phyloP scores from a whole-genome alignment of 805 yeast species.

The Hagleromyces aurorensis region DNA sequence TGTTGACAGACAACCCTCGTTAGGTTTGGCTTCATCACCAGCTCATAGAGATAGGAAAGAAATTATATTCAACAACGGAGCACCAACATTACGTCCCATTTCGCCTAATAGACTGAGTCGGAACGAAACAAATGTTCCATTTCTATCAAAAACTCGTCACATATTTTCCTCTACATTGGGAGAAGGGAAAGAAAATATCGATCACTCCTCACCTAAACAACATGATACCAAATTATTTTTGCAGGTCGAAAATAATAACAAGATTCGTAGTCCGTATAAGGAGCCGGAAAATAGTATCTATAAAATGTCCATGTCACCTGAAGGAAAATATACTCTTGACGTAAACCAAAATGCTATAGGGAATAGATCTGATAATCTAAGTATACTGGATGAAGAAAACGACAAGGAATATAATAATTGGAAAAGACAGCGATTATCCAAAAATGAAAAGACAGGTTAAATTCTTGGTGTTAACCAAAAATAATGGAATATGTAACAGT shows the following conservation, averaged over 20 bases:
- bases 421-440: slow-evolving; percentile 27
- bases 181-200: slow-evolving; percentile 10
- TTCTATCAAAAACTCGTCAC: too few species aligned
- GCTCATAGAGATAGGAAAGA: slow-evolving; percentile 4
- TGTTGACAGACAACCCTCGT: slow-evolving; percentile 10
- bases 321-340: slow-evolving; percentile 26
- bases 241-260: too few species aligned
- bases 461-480: too few species aligned
- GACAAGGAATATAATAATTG: slow-evolving; percentile 24
- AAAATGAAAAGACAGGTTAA: slow-evolving; percentile 19
- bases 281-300: slow-evolving; percentile 27
- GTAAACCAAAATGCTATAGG: slow-evolving; percentile 15
- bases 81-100: slow-evolving; percentile 22
- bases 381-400: slow-evolving; percentile 24
- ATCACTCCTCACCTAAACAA: slow-evolving; percentile 10
- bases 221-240: slow-evolving; percentile 1
- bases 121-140: slow-evolving; percentile 6
- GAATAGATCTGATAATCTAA: slow-evolving; percentile 24
- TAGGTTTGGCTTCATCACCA: slow-evolving; percentile 11
- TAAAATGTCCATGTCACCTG: slow-evolving; percentile 27
- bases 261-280: slow-evolving; percentile 23
- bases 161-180: too few species aligned
- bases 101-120: slow-evolving; percentile 15
- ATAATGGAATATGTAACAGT: too few species aligned
- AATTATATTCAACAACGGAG: too few species aligned